Base-by-base conservation (phyloP, 176 grass and related monocot species). In the Puccinellia tenuiflora region DNA sequence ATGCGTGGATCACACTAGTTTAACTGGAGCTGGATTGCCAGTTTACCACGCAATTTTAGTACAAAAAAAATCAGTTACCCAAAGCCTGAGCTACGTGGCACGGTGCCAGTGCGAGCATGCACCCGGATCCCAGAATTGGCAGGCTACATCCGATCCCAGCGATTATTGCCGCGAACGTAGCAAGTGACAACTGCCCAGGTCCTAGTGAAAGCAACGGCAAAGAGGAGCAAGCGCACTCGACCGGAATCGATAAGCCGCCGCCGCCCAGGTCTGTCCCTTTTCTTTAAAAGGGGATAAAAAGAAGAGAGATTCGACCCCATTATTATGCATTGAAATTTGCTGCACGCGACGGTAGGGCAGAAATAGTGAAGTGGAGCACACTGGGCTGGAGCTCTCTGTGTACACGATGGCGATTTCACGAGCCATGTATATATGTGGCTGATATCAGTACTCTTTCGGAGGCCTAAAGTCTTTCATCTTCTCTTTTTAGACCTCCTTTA, bases 91-190 rank as follows among this genome's bases (percentile, higher is more conserved):
- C 43, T 46, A 46, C 43, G 43, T 46, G 43, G 2, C 43, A 46
- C 43, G 43, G 12, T 46, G 43, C 2, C 43, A 15, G 43, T 15
- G 43, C 43, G 11, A 46, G 24, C 22, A 59, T 14, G 53, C 53
- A 74, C 24, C 16, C 0, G 16, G 66, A 33, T 5, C 66, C 81
- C 42, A 62, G 20, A 84, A 45, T 66, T 65, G 26, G 2, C 9
- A 13, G 6, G 87, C 12, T 38, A 18, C 81, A 84, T 11, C 14
- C 6, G 76, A 88, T 84, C 87, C 5, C 22, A 12, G 1, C 39
- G 79, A 78, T 83, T 69, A 26, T 83, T 65, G 80, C 24, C 7
- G 42, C 75, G 0, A 73, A 73, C 75, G 76, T 75, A 85, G 3
- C 81, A 51, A 60, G 82, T 85, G 81, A 88, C 81, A 74, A 40